phyloP scores from a whole-genome alignment of 1,139 yeast genomes.

The Blastobotrys serpentis region DNA sequence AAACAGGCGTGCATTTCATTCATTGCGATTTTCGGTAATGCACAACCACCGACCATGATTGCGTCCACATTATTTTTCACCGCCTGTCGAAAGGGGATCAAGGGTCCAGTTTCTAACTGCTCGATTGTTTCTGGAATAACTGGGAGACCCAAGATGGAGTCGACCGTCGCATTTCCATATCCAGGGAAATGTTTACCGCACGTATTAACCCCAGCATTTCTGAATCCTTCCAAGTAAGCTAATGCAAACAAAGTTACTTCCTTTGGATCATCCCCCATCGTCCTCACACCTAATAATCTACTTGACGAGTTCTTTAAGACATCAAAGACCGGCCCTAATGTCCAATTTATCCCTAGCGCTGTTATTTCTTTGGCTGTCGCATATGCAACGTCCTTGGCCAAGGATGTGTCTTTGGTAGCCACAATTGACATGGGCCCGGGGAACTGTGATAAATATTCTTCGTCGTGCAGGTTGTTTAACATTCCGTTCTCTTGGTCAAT shows the following conservation, averaged over 20 bases:
- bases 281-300: slow-evolving; percentile 59
- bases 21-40: slow-evolving; percentile 61
- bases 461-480: slow-evolving; percentile 57
- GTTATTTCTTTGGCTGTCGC: slow-evolving; percentile 57
- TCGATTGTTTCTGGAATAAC: slow-evolving; percentile 58
- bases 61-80: slow-evolving; percentile 57
- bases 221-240: slow-evolving; percentile 55
- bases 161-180: slow-evolving; percentile 61
- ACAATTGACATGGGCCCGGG: slow-evolving; percentile 68
- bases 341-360: slow-evolving; percentile 56
- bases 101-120: slow-evolving; percentile 52
- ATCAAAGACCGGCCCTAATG: slow-evolving; percentile 64
- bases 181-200: slow-evolving; percentile 71
- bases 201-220: slow-evolving; percentile 55
- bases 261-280: slow-evolving; percentile 61
- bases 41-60: slow-evolving; percentile 64
- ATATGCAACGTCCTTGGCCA: slow-evolving; percentile 54
- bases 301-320: slow-evolving; percentile 58
- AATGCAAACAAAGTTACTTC: slow-evolving; percentile 57
- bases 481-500: slow-evolving; percentile 51
- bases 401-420: slow-evolving; percentile 49
- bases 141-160: slow-evolving; percentile 57
- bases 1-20: slow-evolving; percentile 66
- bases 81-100: slow-evolving; percentile 54
- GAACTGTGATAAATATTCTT: slow-evolving; percentile 53